A percentile compares a stretch with the other conserved stretches of the same genome.
phyloP scores from a whole-genome alignment of 208 protist genomes.

The Trypanosoma lewisi region DNA sequence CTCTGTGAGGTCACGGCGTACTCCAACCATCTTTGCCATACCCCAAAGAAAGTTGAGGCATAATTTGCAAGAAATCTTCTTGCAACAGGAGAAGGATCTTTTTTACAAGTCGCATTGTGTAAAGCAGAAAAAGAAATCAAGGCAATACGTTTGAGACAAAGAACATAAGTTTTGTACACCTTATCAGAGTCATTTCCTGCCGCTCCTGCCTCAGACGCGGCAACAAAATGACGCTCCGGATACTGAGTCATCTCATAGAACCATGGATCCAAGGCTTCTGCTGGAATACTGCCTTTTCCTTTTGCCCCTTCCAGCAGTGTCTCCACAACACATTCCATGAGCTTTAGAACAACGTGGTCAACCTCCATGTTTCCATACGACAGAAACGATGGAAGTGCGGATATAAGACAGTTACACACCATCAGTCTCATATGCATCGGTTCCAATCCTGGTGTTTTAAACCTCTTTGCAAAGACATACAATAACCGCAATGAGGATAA shows the following conservation, averaged over 20 bases:
- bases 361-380: conserved; percentile 70
- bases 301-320: conserved; percentile 49
- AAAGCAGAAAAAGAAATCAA: conserved; percentile 70
- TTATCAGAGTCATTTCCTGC: conserved; percentile 45
- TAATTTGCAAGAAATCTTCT: conserved; percentile 49
- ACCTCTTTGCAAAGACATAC: conserved; percentile 73
- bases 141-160: conserved; percentile 81
- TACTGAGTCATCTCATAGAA: conserved; percentile 57
- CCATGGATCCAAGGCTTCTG: conserved; percentile 56
- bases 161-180: conserved; percentile 63
- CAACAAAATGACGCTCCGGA: conserved; percentile 55
- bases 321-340: conserved; percentile 76
- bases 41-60: conserved; percentile 41
- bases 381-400: conserved; percentile 53
- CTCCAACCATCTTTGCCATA: conserved; percentile 77
- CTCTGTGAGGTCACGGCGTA: conserved; percentile 37
- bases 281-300: conserved; percentile 37
- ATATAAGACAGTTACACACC: conserved; percentile 40
- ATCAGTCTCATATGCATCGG: conserved; percentile 47
- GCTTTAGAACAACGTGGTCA: conserved; percentile 69
- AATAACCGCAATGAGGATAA: conserved; percentile 66
- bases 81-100: conserved; percentile 70
- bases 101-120: conserved; percentile 73
- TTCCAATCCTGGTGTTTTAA: conserved; percentile 56
- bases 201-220: conserved; percentile 21